These are phyloP conservation scores for Mentha longifolia DNA, from an alignment of 257 asterid genomes.

Conservation along the genomic window DNA sequence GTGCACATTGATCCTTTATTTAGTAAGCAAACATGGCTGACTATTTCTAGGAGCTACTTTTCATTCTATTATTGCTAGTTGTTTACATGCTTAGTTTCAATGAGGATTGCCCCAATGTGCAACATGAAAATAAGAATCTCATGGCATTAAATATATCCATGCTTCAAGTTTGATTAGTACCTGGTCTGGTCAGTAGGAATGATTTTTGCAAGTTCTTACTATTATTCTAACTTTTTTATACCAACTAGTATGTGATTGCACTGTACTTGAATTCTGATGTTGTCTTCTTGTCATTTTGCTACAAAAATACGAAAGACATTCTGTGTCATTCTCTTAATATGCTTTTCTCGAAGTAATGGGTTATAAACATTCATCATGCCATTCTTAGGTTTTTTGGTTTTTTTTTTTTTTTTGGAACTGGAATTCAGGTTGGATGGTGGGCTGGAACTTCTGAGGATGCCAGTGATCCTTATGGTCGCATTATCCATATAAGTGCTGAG, in stretches of 20 bases:
- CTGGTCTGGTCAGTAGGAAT: slow-evolving; percentile 17
- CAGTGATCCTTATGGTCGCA: slow-evolving; percentile 83
- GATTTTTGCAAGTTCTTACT: background rate
- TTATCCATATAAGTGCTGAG: slow-evolving; percentile 84
- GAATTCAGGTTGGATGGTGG: slow-evolving; percentile 98
- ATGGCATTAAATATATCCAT: background rate
- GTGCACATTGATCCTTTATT: slow-evolving; percentile 10
- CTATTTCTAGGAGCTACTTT: slow-evolving; percentile 12
- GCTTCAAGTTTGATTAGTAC: background rate
- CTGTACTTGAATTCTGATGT: slow-evolving; percentile 19
- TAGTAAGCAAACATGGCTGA: slow-evolving; percentile 3
- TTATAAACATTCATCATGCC: background rate
- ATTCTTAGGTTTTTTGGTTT: slow-evolving; percentile 15
- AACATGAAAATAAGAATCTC: slow-evolving; percentile 8
- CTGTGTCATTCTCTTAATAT: background rate
- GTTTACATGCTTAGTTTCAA: background rate
- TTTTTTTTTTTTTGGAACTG: slow-evolving; percentile 34
- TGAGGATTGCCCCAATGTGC: background rate
- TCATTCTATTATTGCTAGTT: slow-evolving; percentile 1
- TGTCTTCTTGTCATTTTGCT: slow-evolving; percentile 13
- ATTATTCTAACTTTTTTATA: background rate
- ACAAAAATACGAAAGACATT: background rate
- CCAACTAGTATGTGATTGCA: background rate
- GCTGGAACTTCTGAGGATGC: slow-evolving; percentile 83
- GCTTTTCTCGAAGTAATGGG: slow-evolving; percentile 9